Evolutionary conservation across 305 asterid species (phyloP), one percentile per base, ranked within the genome.

Genomic region (Fraxinus velutina): DNA sequence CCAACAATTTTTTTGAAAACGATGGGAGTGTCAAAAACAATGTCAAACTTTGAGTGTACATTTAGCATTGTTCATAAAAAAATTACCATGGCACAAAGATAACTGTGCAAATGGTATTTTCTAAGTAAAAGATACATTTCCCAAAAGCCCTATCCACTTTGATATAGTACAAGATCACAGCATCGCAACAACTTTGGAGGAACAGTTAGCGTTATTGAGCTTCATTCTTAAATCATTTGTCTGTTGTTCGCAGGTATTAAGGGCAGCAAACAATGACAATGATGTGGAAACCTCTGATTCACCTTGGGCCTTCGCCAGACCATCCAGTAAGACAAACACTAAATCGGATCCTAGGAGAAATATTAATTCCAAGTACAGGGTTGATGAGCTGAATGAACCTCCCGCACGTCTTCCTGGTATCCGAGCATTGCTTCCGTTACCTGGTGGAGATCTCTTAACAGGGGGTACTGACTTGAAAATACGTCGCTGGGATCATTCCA

Each of bases 391-490:
- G 86, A 94, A 84, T 80, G 98, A 96, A 80, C 93, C 94, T 34
- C 88, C 94, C 32, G 84, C 88, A 5, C 97, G 97, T 57, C 85
- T 92, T 77, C 95, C 98, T 86, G 99, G 99, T 79, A 87, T 94
- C 84, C 99, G 98, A 78, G 91, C 99, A 13, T 90, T 96, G 92
- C 97, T 96, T 85, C 99, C 99, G 9, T 88, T 96, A 86, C 98
- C 98, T 82, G 94, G 98, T 78, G 99, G 99, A 81, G 98, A 96
- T 91, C 87, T 96, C 52, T 85, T 96, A 86, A 94, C 99, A 0
- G 99, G 97, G 86, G 98, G 99, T 75, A 92, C 97, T 57, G 99
- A 96, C 91, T 89, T 96, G 90, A 96, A 90, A 86, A 91, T 96
- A 79, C 99, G 99, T 34, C 92, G 97, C 47, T 96, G 98, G 98